These are phyloP conservation scores for Debaryomyces coudertii DNA, from an alignment of 1,139 yeast genomes.

Conservation along the genomic window DNA sequence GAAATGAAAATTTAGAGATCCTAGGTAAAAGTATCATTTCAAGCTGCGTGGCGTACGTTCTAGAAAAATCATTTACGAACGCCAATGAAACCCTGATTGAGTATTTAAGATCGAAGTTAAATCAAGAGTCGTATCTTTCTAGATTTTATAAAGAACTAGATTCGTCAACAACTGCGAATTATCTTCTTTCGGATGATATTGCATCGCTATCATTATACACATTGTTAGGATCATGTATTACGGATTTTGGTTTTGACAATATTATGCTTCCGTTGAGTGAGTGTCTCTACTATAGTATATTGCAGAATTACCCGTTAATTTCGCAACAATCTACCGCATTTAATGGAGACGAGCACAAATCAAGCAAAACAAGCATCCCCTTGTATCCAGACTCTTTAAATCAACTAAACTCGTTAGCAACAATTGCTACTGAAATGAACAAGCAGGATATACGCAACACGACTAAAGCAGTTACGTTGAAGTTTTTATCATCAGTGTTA, in stretches of 20 bases:
- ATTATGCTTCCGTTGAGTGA: constrained; percentile 66
- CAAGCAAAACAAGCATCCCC: constrained; percentile 2
- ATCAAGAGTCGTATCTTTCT: constrained; percentile 46
- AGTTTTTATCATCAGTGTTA: constrained; percentile 47
- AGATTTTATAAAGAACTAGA: constrained; percentile 55
- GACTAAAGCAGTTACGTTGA: constrained; percentile 35
- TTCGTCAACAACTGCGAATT: constrained; percentile 35
- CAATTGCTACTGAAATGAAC: constrained; percentile 40
- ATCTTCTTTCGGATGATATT: constrained; percentile 44
- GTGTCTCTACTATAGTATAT: constrained; percentile 62
- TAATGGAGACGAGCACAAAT: constrained; percentile 20
- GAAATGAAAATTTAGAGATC: constrained; percentile 50
- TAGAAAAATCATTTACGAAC: constrained; percentile 52
- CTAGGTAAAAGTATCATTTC: constrained; percentile 61
- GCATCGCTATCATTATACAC: constrained; percentile 58
- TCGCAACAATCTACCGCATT: constrained; percentile 37
- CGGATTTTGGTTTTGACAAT: constrained; percentile 78
- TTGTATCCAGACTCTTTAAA: constrained; percentile 16
- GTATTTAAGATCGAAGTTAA: constrained; percentile 57
- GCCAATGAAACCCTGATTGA: constrained; percentile 48
- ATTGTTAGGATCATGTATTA: constrained; percentile 69
- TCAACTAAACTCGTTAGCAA: constrained; percentile 38
- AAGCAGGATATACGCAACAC: constrained; percentile 3
- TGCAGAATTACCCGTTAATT: constrained; percentile 66
- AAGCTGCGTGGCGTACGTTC: constrained; percentile 59